phyloP scores from a whole-genome alignment of 768 basidiomycete genomes.

The Chalciporus sphaerocephalus region DNA sequence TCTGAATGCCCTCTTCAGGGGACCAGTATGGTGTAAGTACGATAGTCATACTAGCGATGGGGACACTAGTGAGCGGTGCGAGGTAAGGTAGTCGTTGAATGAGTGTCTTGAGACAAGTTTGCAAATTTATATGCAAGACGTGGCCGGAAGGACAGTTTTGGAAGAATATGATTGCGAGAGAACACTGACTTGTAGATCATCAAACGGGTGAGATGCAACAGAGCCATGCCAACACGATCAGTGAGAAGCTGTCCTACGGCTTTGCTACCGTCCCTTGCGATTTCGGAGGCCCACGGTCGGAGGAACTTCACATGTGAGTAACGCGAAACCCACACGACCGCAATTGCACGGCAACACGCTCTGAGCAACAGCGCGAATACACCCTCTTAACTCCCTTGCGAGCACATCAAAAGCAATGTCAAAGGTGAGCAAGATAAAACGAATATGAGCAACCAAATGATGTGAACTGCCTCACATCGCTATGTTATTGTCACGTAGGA shows the following conservation, averaged over 20 bases:
- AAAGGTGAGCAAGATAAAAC: too few species aligned
- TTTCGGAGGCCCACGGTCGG: neutral
- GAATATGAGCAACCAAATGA: too few species aligned
- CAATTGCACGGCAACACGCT: too few species aligned
- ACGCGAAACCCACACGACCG: too few species aligned
- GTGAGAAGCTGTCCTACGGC: neutral
- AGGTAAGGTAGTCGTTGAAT: neutral
- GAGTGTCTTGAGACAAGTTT: neutral
- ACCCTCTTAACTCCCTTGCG: too few species aligned
- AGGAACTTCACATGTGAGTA: too few species aligned
- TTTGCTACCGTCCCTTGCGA: neutral
- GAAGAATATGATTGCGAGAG: neutral
- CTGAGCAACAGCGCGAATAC: too few species aligned
- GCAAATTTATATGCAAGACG: constrained; percentile 8
- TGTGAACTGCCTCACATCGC: too few species aligned
- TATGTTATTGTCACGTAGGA: too few species aligned
- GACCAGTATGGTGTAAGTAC: constrained; percentile 68
- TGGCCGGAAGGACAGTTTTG: constrained; percentile 9
- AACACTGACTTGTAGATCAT: constrained; percentile 1
- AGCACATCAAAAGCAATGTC: too few species aligned
- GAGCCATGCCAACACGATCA: constrained; percentile 1
- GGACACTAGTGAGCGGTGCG: neutral
- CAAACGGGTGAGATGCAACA: neutral
- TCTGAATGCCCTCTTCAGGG: constrained; percentile 58
- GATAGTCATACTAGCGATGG: constrained; percentile 44